Base-by-base conservation (phyloP, 129 eudicot genomes). In the Ambrosia artemisiifolia region DNA sequence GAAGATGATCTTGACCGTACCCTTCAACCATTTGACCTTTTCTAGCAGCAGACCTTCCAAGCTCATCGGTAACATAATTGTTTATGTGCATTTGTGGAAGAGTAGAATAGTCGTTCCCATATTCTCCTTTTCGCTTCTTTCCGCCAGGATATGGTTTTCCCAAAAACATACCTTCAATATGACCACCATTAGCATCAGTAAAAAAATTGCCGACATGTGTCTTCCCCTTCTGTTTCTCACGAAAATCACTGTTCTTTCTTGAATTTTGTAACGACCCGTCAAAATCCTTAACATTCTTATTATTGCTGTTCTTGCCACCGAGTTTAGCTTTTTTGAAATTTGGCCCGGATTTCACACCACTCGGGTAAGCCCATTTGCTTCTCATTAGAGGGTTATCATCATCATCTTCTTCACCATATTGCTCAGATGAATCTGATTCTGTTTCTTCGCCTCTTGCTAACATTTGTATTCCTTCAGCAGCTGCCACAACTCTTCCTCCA, bases 341-440 rank as follows among this genome's bases (percentile, higher is more conserved):
- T 56, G 78, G 59, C 54, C 75, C 82, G 2, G 87, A 71, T 72
- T 79, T 87, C 60, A 75, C 72, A 53, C 89, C 90, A 54, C 81
- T 73, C 24, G 92, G 96, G 63, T 82, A 84, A 38, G 96, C 96
- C 91, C 86, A 84, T 80, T 95, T 91, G 83, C 97, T 91, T 89
- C 95, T 91, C 95, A 95, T 88, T 75, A 88, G 66, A 44, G 96
- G 99, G 73, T 87, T 95, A 80, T 82, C 83, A 65, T 85, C 95
- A 11, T 75, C 95, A 55, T 83, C 90, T 3, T 83, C 90, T 3
- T 81, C 91, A 51, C 81, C 89, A 65, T 75, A 55, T 65, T 82
- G 91, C 63, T 77, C 88, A n/a, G 99, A 95, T 42, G 99, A 95
- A 83, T 86, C 97, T 3, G 97, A 95, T 50, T 90, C 97, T 19